phyloP scores from a whole-genome alignment of 257 asterid genomes.

The Solanum pinnatisectum region DNA sequence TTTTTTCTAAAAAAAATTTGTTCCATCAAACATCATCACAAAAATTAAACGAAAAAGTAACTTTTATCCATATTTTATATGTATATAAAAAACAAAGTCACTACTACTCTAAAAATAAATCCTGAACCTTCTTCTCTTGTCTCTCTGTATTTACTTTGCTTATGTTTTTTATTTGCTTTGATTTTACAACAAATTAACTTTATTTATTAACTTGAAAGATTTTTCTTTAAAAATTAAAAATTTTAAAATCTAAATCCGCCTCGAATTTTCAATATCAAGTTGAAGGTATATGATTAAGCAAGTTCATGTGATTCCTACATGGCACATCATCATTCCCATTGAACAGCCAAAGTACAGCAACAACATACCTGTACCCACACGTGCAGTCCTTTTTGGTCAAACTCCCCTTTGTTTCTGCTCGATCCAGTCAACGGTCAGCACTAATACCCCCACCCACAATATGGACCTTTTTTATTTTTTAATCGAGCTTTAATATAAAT shows the following conservation, averaged over 20 bases:
- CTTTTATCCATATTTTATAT: no score
- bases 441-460: background rate
- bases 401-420: slow-evolving; percentile 3
- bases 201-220: background rate
- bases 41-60: no score
- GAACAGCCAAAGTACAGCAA: slow-evolving; percentile 31
- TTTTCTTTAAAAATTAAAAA: background rate
- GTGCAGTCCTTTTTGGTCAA: slow-evolving; percentile 23
- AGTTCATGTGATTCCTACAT: slow-evolving; percentile 47
- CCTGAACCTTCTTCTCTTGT: background rate
- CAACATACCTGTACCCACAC: slow-evolving; percentile 29
- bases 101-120: no score
- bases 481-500: no score
- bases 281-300: slow-evolving; percentile 8
- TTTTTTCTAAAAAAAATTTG: no score
- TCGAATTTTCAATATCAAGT: background rate
- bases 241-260: background rate
- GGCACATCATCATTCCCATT: slow-evolving; percentile 35
- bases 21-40: no score
- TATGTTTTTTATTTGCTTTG: background rate
- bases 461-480: no score
- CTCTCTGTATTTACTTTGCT: background rate
- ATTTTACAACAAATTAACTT: background rate
- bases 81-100: no score
- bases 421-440: slow-evolving; percentile 20